Conservation (phyloP, 805 yeast genomes). For the Saccharomycopsis oosterbeekiorum region DNA sequence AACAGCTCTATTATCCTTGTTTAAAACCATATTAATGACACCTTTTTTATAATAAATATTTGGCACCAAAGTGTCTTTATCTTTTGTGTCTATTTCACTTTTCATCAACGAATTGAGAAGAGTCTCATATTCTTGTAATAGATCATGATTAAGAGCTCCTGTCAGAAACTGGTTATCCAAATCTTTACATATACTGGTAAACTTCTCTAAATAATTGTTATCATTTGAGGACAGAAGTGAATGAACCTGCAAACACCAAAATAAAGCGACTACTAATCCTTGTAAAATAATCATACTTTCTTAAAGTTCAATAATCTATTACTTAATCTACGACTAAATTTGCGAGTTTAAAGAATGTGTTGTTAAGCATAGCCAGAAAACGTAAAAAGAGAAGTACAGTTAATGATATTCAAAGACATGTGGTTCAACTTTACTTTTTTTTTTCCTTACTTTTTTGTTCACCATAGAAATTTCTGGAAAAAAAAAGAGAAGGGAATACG, state of each 20-base stretch:
- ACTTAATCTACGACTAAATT: background rate
- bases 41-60: constrained; percentile 52
- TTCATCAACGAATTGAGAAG: background rate
- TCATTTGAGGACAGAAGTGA: background rate
- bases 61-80: constrained; percentile 23
- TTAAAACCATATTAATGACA: constrained; percentile 46
- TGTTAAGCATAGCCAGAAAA: too few species aligned
- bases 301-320: background rate
- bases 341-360: too few species aligned
- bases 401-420: too few species aligned
- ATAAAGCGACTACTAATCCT: background rate
- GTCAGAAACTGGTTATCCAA: constrained; percentile 13
- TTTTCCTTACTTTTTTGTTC: background rate
- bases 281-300: background rate
- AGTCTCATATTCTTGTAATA: constrained; percentile 26
- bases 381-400: too few species aligned
- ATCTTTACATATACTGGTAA: background rate
- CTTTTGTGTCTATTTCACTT: constrained; percentile 6
- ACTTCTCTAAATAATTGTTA: background rate
- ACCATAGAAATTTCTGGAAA: background rate
- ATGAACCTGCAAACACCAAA: constrained; percentile 2
- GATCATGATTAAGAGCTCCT: constrained; percentile 24
- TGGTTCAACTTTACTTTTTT: too few species aligned
- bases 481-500: background rate
- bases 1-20: constrained; percentile 44